phyloP scores from a whole-genome alignment of 2,329 filamentous ascomycete species.

The Basipetospora chlamydospora region DNA sequence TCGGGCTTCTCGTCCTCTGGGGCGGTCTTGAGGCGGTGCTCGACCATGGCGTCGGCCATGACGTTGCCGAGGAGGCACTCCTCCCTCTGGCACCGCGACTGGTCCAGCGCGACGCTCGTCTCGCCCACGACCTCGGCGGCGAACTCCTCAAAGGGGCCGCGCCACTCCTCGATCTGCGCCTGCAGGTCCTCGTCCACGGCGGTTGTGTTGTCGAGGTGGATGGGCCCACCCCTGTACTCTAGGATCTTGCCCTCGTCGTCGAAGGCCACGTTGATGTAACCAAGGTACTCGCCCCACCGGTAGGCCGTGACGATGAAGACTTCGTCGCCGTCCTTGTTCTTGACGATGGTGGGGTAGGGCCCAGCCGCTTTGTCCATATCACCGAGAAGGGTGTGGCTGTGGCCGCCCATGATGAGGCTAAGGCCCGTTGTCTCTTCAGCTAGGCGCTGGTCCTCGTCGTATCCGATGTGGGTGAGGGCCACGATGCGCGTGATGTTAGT shows the following conservation, averaged over 20 bases:
- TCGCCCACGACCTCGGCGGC: conserved; percentile 41
- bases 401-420: conserved; percentile 54
- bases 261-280: conserved; percentile 53
- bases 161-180: conserved; percentile 42
- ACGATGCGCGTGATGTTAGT: conserved; percentile 51
- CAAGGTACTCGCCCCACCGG: conserved; percentile 54
- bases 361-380: conserved; percentile 42
- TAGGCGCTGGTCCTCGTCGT: conserved; percentile 46
- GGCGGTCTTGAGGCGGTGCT: conserved; percentile 38
- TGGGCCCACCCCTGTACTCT: conserved; percentile 47
- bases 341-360: conserved; percentile 47
- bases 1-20: conserved; percentile 25
- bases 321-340: conserved; percentile 47
- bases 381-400: conserved; percentile 46
- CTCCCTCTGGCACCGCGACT: conserved; percentile 38
- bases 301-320: conserved; percentile 56
- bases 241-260: conserved; percentile 45
- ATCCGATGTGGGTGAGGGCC: conserved; percentile 53
- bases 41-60: conserved; percentile 44
- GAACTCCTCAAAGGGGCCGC: conserved; percentile 45
- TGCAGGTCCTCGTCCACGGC: conserved; percentile 41
- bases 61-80: conserved; percentile 46
- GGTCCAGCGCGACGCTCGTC: conserved; percentile 40
- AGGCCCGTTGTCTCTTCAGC: conserved; percentile 45
- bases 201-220: conserved; percentile 49